Evolutionary conservation across 176 grass and related monocot genomes (phyloP), one percentile per base, ranked within the genome.

Genomic region (Alopecurus myosuroides): DNA sequence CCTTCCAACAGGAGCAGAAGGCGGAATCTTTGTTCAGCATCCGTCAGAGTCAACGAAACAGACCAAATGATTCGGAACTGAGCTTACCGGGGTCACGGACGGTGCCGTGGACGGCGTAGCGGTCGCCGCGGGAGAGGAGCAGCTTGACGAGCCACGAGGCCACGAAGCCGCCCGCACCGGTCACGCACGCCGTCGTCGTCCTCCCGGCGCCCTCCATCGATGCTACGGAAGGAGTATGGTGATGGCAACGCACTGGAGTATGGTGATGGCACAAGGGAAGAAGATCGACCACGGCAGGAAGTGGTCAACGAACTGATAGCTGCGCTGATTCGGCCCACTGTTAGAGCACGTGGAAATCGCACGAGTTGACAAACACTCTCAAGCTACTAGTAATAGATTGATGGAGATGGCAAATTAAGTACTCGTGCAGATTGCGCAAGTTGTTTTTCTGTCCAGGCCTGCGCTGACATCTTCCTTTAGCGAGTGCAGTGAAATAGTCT

Each of bases 131-230:
- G 81, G 90, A 82, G 74, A 94, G 95, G 60, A 97, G 95, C n/a
- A 89, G 88, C 70, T 97, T 85, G 11, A 97, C 92, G 7, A 91
- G 92, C 92, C 95, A 94, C 45, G 94, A 97, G 3, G 88, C 94
- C 14, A 90, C 31, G 63, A 94, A 91, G 34, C 95, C 95, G 46
- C 92, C 95, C 3, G 95, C 92, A 55, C 95, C 92, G 51, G 92
- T 97, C 78, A 94, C 95, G 81, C 95, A 94, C 84, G 94, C 88
- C 73, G 90, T 78, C 84, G 37, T 41, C 66, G 66, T 76, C 79
- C 33, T 60, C 77, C 20, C 56, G 15, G 66, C 48, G 1, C 9
- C 50, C 33, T 81, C 83, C 88, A 82, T 85, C 31, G 44, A 30
- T 63, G 12, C 78, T 7, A 53, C n/a, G 82, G 40, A 4, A 25